These are phyloP conservation scores for Acacia pycnantha DNA, from an alignment of 331 rosid species.

Conservation along the genomic window DNA sequence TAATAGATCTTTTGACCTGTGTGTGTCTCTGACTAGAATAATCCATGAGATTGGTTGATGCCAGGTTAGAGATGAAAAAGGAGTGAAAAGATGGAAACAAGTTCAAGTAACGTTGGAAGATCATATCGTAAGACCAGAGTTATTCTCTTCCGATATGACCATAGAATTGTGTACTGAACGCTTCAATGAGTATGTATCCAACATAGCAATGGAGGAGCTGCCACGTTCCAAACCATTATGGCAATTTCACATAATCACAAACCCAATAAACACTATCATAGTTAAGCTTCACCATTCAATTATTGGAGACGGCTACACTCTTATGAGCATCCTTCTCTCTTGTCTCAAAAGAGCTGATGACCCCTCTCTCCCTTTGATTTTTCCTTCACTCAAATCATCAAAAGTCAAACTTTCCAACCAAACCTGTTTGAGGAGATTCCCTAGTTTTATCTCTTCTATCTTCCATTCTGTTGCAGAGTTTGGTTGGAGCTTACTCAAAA, in stretches of 20 bases:
- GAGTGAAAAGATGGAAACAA: background rate
- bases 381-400: conserved; percentile 25
- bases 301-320: conserved; percentile 44
- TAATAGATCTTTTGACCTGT: background rate
- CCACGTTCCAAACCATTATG: conserved; percentile 36
- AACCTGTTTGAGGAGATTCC: background rate
- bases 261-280: conserved; percentile 22
- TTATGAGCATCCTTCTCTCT: conserved; percentile 36
- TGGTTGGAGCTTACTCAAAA: conserved; percentile 12
- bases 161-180: background rate
- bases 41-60: background rate
- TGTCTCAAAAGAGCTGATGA: conserved; percentile 24
- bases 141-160: background rate
- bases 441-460: background rate
- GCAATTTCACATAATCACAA: conserved; percentile 40
- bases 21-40: background rate
- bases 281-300: conserved; percentile 44
- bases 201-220: background rate
- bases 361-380: conserved; percentile 32
- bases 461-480: conserved; percentile 1
- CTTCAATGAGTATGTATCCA: conserved; percentile 30
- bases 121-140: too few relatives aligned
- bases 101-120: too few relatives aligned
- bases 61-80: background rate
- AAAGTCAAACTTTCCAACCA: background rate